Conservation (phyloP, 257 asterid genomes). For the Primulina tabacum region DNA sequence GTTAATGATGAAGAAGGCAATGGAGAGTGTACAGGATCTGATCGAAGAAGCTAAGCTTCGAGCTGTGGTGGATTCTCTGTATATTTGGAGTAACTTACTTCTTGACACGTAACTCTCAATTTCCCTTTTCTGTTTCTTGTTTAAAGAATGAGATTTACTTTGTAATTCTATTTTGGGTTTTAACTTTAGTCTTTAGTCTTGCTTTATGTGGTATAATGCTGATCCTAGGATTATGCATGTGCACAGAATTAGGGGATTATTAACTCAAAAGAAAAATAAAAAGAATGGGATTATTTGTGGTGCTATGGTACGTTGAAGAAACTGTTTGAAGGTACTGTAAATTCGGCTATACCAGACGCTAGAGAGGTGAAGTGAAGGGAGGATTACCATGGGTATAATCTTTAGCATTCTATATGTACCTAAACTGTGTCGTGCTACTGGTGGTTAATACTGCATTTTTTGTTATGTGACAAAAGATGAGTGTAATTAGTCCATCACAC, state of each 20-base stretch:
- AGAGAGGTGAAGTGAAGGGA: neutral
- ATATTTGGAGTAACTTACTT: constrained; percentile 70
- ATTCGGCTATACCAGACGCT: neutral
- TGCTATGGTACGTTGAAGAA: too few species aligned
- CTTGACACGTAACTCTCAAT: constrained; percentile 55
- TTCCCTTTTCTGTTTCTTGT: neutral
- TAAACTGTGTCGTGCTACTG: neutral
- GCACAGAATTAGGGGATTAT: neutral
- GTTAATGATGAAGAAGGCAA: constrained; percentile 43
- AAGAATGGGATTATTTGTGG: too few species aligned
- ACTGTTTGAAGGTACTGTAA: too few species aligned
- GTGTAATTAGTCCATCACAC: constrained; percentile 3
- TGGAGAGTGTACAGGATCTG: constrained; percentile 70
- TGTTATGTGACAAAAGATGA: constrained; percentile 3
- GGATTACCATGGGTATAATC: neutral
- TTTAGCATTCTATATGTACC: neutral
- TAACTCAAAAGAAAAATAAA: too few species aligned
- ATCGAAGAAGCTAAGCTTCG: constrained; percentile 95
- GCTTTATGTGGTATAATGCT: neutral
- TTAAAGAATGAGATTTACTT: constrained; percentile 7
- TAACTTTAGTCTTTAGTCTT: too few species aligned
- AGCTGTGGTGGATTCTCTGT: constrained; percentile 82
- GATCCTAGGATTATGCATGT: neutral
- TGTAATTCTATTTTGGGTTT: neutral
- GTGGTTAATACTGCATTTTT: neutral